phyloP scores from a whole-genome alignment of 2,329 filamentous ascomycete species.

The Nemania sp. region DNA sequence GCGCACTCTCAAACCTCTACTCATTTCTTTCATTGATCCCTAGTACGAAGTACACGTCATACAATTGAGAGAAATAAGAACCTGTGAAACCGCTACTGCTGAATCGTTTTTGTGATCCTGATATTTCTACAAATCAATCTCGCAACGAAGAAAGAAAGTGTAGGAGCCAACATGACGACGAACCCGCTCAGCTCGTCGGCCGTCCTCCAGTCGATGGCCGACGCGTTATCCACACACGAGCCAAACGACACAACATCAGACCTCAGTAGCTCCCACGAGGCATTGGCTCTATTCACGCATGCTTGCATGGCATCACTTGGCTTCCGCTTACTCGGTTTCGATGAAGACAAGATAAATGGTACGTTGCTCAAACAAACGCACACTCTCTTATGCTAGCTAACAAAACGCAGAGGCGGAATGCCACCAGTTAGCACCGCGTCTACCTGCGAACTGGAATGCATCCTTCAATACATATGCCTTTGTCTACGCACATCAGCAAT shows the following conservation, averaged over 20 bases:
- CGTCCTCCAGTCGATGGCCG: conserved; percentile 60
- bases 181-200: conserved; percentile 49
- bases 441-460: conserved; percentile 81
- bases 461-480: conserved; percentile 74
- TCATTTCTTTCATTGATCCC: background rate
- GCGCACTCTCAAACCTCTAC: background rate
- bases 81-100: background rate
- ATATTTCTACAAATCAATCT: background rate
- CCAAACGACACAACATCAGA: conserved; percentile 60
- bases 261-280: conserved; percentile 75
- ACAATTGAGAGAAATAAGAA: background rate
- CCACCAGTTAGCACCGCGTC: conserved; percentile 59
- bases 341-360: conserved; percentile 79
- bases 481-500: conserved; percentile 84
- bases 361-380: background rate
- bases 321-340: conserved; percentile 81
- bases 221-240: conserved; percentile 60
- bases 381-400: conserved; percentile 2
- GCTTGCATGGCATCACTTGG: conserved; percentile 79
- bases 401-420: conserved; percentile 56
- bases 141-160: background rate
- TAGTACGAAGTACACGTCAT: background rate
- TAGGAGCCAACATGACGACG: conserved; percentile 26
- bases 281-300: conserved; percentile 80
- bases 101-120: background rate